Evolutionary conservation across 768 basidiomycete genomes (phyloP).

Genomic region (Boletellus emodensis): DNA sequence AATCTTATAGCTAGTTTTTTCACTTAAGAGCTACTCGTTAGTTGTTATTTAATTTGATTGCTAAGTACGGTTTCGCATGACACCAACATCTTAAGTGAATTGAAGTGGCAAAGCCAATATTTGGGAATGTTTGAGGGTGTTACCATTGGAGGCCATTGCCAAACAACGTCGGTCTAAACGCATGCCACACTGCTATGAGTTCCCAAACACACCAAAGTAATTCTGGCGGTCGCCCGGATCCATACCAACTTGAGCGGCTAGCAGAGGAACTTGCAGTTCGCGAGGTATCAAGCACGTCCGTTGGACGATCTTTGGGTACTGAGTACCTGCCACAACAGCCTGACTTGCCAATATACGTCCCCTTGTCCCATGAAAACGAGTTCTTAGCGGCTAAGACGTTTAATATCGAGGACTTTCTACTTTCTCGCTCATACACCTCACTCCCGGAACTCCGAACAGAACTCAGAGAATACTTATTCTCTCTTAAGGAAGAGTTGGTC

Average conservation of each 20-base stretch:
- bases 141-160: slow-evolving; percentile 23
- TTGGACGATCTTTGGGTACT: slow-evolving; percentile 1
- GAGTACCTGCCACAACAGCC: slow-evolving; percentile 23
- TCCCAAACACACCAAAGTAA: slow-evolving; percentile 14
- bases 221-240: slow-evolving; percentile 37
- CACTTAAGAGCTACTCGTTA: too few species aligned
- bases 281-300: slow-evolving; percentile 36
- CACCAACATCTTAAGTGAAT: too few species aligned
- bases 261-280: slow-evolving; percentile 66
- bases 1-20: too few species aligned
- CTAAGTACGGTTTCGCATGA: too few species aligned
- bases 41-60: too few species aligned
- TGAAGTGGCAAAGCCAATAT: too few species aligned
- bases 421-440: slow-evolving; percentile 80
- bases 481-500: slow-evolving; percentile 90
- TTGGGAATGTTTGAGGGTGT: slow-evolving; percentile 21
- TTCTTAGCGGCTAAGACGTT: slow-evolving; percentile 67
- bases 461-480: slow-evolving; percentile 77
- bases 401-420: slow-evolving; percentile 81
- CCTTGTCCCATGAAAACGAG: slow-evolving; percentile 77
- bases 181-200: slow-evolving; percentile 12
- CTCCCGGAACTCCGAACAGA: slow-evolving; percentile 85
- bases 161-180: slow-evolving; percentile 12
- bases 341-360: slow-evolving; percentile 59
- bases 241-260: slow-evolving; percentile 64